Base-by-base conservation (phyloP, 225 moss, liverwort and hornwort species). In the Thuidium tamariscinum region DNA sequence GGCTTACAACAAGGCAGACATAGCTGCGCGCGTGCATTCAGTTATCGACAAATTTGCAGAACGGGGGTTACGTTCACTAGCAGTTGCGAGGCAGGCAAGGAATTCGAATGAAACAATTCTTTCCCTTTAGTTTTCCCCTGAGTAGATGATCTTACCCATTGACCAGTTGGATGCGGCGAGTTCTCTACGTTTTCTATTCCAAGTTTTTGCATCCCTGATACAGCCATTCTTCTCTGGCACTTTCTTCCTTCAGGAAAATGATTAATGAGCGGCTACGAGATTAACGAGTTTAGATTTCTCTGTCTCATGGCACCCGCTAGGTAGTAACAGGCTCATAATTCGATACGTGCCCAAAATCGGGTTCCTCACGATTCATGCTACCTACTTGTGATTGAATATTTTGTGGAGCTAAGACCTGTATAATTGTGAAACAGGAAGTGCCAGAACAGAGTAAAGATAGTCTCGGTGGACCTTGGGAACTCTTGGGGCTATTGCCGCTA, bases 11-110 rank as follows among this genome's bases (percentile, higher is more conserved):
- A 92, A 89, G 78, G 29, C 72, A 56, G 93, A 93, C 59, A 91
- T 95, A 75, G 89, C 86, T 79, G 70, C 79, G 32, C 88, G 95
- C 49, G 95, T 94, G 66, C 94, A 94, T 86, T 54, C 91, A 59
- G 63, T 94, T 20, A 95, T 95, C 30, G 93, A 95, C 54, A 93
- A 90, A 32, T 94, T 92, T 77, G 95, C 95, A 52, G 95, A 95
- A 65, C 89, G 95, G 67, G 95, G 95, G 21, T 90, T 95, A 49
- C 94, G 95, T 37, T 94, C 94, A 16, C 86, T 95, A 39, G 95
- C 90, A 67, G 95, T 95, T 46, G 95, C 95, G 11, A 90, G 72
- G 79, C 93, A 93, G 93, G 93, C 84, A 91, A 91, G 91, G 15
- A 32, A 36, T 74, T 54, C 27, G 9, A 65, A 19, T 20, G 5